Base-by-base conservation (phyloP, 345 rosid species). In the Heritiera littoralis region DNA sequence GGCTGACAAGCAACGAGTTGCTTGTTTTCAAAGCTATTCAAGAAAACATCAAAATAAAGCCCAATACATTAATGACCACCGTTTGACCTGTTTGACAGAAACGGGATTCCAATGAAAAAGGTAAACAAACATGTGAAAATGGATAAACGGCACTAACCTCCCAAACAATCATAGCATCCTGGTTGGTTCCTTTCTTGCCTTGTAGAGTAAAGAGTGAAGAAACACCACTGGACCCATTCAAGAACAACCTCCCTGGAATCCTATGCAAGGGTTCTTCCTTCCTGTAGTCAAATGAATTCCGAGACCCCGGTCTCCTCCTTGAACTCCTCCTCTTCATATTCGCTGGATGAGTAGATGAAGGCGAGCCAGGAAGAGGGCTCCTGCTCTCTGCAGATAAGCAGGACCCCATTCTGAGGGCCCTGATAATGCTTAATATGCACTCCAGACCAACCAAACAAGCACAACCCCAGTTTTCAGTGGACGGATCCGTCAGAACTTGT, bases 401-500 rank as follows among this genome's bases (percentile, higher is more conserved):
- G 98, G 99, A 96, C 90, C 97, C 99, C 99, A 92, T 90, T 87
- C 90, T 92, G 17, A 96, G 99, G 97, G 98, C 98, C 93, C 99
- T 94, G 95, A 96, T 83, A 63, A 96, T 92, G 82, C 81, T 84
- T 77, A 94, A 78, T 83, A 96, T 66, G 97, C 99, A 96, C 86
- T 96, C 99, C 94, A 96, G 97, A 86, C 90, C 98, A 90, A 86
- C 97, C 84, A 81, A 65, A 80, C 86, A 89, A 58, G 86, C 82
- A 80, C 80, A 78, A 82, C 97, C 91, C 58, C 88, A 77, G 77
- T 82, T 86, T 82, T 87, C 95, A 65, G 86, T 76, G 67, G 92
- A 83, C 54, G 92, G 83, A 89, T 88, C 89, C 97, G 94, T 91
- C 78, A 82, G 81, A 67, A 58, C 78, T 79, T 30, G 41, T 81